Conservation (phyloP, 768 basidiomycete genomes). For the Lentinula guzmanii region DNA sequence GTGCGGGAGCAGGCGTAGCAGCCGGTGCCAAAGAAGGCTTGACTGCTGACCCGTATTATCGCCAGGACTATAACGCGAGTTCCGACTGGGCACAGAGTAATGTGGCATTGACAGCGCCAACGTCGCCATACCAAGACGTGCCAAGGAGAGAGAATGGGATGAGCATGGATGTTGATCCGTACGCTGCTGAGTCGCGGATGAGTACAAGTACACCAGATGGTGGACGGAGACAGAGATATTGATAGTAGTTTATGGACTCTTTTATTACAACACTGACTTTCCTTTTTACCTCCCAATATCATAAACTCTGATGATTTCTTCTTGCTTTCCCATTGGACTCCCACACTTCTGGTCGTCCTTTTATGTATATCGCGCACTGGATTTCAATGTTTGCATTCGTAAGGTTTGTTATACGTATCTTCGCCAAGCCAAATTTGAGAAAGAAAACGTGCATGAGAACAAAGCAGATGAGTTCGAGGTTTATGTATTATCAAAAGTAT, state of each 20-base stretch:
- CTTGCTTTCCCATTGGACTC: not conserved
- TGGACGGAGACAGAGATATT: not conserved
- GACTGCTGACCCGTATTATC: conserved; percentile 64
- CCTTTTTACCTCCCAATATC: not conserved
- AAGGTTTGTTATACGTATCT: not conserved
- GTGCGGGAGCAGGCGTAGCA: conserved; percentile 17
- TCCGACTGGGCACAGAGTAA: conserved; percentile 56
- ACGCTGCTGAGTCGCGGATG: conserved; percentile 19
- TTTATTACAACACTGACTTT: not conserved
- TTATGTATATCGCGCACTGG: not conserved
- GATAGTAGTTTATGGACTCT: not conserved
- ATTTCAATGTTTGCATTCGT: not conserved
- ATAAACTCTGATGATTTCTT: not conserved
- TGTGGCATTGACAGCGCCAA: conserved; percentile 20
- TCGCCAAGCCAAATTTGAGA: no score
- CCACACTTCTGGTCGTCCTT: not conserved
- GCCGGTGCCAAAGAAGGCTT: conserved; percentile 39
- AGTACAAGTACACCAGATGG: conserved; percentile 14
- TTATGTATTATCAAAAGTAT: no score
- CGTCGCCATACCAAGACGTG: conserved; percentile 17
- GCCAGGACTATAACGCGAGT: conserved; percentile 49
- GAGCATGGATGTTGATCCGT: conserved; percentile 31
- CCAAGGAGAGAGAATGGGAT: conserved; percentile 16
- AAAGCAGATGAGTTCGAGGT: no score
- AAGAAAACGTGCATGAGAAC: no score